phyloP scores from a whole-genome alignment of 2,329 filamentous ascomycete genomes.

The Acrocalymma vagum region DNA sequence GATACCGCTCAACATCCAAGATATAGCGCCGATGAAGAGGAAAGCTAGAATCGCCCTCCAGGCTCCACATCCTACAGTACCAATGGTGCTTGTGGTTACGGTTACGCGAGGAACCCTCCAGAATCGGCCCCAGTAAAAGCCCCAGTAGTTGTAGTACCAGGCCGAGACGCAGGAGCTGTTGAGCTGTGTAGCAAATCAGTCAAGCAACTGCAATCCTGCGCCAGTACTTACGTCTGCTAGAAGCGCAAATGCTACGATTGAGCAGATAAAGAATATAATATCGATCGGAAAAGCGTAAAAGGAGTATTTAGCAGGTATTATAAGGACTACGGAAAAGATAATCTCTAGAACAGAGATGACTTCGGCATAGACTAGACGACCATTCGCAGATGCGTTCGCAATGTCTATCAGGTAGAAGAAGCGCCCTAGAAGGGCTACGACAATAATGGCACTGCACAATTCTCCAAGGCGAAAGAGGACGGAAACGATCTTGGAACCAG shows the following conservation, averaged over 20 bases:
- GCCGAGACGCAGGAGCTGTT: slow-evolving; percentile 8
- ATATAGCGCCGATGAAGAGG: slow-evolving; percentile 10
- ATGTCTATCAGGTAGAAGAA: slow-evolving; percentile 9
- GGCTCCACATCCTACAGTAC: slow-evolving; percentile 2
- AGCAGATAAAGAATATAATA: slow-evolving; percentile 10
- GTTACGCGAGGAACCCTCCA: slow-evolving; percentile 4
- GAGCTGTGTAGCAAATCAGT: slow-evolving; percentile 7
- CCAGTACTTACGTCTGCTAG: slow-evolving; percentile 6
- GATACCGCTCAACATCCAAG: slow-evolving; percentile 9
- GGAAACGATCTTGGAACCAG: slow-evolving; percentile 6
- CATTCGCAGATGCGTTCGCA: neutral
- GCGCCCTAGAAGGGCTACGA: slow-evolving; percentile 9
- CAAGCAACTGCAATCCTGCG: neutral
- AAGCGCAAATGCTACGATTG: slow-evolving; percentile 11
- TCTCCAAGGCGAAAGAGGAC: slow-evolving; percentile 7
- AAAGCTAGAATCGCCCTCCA: slow-evolving; percentile 12
- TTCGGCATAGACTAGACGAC: slow-evolving; percentile 9
- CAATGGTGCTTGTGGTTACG: neutral
- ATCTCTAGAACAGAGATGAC: slow-evolving; percentile 8
- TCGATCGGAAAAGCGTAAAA: slow-evolving; percentile 12
- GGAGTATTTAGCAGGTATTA: slow-evolving; percentile 6
- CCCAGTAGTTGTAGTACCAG: slow-evolving; percentile 12
- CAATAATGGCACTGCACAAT: slow-evolving; percentile 6
- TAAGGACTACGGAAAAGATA: slow-evolving; percentile 5
- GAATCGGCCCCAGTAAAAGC: slow-evolving; percentile 12